phyloP scores from a whole-genome alignment of 805 yeast species.

The Candida rishiriensis region DNA sequence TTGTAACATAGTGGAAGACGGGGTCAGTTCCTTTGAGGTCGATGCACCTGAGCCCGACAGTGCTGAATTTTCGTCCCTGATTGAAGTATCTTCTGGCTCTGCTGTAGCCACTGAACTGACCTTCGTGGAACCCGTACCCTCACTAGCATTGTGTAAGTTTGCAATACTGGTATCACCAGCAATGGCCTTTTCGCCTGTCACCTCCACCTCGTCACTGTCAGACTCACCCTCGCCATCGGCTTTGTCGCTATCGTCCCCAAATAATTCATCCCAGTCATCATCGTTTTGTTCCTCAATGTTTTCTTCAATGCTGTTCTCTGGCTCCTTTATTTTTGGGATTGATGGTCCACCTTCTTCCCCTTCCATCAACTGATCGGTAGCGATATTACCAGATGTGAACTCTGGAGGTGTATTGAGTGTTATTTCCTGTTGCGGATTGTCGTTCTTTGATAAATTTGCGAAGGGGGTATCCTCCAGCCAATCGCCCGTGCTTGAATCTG shows the following conservation, averaged over 20 bases:
- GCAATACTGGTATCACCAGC: background rate
- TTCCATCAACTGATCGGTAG: background rate
- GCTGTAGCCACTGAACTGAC: background rate
- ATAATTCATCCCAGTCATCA: conserved; percentile 28
- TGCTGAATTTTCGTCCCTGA: conserved; percentile 1
- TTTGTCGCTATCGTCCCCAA: conserved; percentile 19
- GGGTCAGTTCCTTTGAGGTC: background rate
- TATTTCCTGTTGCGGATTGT: too few relatives aligned
- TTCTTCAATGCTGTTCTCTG: background rate
- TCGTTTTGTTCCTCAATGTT: conserved; percentile 12
- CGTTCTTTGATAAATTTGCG: too few relatives aligned
- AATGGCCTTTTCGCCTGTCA: conserved; percentile 1
- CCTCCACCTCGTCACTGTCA: conserved; percentile 11
- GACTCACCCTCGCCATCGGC: conserved; percentile 3
- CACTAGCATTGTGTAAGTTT: too few relatives aligned
- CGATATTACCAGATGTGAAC: too few relatives aligned
- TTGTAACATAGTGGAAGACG: background rate
- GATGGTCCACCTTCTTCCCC: background rate
- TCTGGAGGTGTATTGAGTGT: too few relatives aligned
- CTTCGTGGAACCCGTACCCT: background rate
- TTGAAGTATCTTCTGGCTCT: background rate
- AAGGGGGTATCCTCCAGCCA: too few relatives aligned
- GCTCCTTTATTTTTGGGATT: background rate
- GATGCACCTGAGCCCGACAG: conserved; percentile 30
- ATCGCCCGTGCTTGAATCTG: background rate